phyloP scores from a whole-genome alignment of 2,329 filamentous ascomycete species.

The Lecanoromycetidae sp. region DNA sequence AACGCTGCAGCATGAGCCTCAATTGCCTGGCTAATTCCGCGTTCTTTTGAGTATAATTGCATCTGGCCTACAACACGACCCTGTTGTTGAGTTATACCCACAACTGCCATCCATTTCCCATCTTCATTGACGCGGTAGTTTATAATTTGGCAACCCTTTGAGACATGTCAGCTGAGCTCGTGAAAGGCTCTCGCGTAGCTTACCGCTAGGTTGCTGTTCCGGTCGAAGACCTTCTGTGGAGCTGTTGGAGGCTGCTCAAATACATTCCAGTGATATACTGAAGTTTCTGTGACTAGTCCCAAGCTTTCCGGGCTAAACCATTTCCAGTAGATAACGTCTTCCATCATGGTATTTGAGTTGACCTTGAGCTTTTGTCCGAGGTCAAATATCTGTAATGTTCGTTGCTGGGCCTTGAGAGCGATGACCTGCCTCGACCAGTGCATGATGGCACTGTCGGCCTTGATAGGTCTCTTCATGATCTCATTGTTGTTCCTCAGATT shows the following conservation, averaged over 20 bases:
- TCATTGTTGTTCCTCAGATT: constrained; percentile 97
- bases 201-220: constrained; percentile 79
- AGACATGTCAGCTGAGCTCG: background rate
- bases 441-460: constrained; percentile 99
- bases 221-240: constrained; percentile 86
- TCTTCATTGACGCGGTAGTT: constrained; percentile 96
- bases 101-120: constrained; percentile 95
- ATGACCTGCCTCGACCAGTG: constrained; percentile 96
- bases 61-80: constrained; percentile 90
- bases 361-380: constrained; percentile 85
- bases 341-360: constrained; percentile 91
- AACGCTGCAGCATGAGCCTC: constrained; percentile 96
- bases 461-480: constrained; percentile 87
- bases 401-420: constrained; percentile 83
- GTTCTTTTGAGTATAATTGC: constrained; percentile 93
- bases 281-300: constrained; percentile 78
- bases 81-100: constrained; percentile 87
- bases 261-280: constrained; percentile 96
- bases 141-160: constrained; percentile 85
- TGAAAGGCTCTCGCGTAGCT: constrained; percentile 27
- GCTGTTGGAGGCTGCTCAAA: constrained; percentile 68
- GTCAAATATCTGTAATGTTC: constrained; percentile 96
- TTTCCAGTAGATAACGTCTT: constrained; percentile 98
- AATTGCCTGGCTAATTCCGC: constrained; percentile 94
- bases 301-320: constrained; percentile 88